Evolutionary conservation across 2,329 filamentous ascomycete species (phyloP).

Genomic region (Thelonectria discophora): DNA sequence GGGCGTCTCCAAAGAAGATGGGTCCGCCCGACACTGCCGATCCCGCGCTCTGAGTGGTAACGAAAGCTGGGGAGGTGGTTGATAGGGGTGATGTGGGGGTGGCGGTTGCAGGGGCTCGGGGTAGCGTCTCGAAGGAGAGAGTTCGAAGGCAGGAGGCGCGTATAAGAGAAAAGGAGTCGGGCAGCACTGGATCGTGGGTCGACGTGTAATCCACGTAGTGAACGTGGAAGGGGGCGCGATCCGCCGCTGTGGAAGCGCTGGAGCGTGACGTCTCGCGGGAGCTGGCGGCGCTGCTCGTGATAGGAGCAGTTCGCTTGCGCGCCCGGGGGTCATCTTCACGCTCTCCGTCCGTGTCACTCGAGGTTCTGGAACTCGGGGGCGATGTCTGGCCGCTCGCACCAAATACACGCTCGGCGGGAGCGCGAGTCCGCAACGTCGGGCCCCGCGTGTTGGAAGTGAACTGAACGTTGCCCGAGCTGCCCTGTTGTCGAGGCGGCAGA

Average conservation of each 20-base stretch:
- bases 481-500: conserved; percentile 56
- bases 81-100: conserved; percentile 49
- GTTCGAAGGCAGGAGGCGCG: conserved; percentile 73
- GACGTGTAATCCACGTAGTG: conserved; percentile 76
- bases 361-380: conserved; percentile 61
- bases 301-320: conserved; percentile 53
- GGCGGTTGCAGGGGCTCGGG: conserved; percentile 60
- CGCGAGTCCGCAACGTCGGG: conserved; percentile 68
- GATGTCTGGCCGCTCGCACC: conserved; percentile 57
- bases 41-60: conserved; percentile 63
- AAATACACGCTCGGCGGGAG: conserved; percentile 68
- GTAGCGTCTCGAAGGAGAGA: conserved; percentile 72
- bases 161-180: conserved; percentile 72
- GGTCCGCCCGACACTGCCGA: conserved; percentile 69
- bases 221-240: conserved; percentile 60
- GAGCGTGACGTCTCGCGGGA: conserved; percentile 60
- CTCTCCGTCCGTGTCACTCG: conserved; percentile 62
- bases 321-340: conserved; percentile 53
- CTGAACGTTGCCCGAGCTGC: conserved; percentile 38
- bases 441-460: conserved; percentile 53
- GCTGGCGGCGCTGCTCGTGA: conserved; percentile 54
- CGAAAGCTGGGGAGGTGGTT: conserved; percentile 57
- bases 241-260: conserved; percentile 61
- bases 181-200: conserved; percentile 69
- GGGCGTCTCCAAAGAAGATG: conserved; percentile 73